A percentile compares a stretch with the other conserved stretches of the same genome.
Evolutionary conservation across 192 early-diverging fungal genomes (phyloP).

Genomic region (Mortierella alpina): DNA sequence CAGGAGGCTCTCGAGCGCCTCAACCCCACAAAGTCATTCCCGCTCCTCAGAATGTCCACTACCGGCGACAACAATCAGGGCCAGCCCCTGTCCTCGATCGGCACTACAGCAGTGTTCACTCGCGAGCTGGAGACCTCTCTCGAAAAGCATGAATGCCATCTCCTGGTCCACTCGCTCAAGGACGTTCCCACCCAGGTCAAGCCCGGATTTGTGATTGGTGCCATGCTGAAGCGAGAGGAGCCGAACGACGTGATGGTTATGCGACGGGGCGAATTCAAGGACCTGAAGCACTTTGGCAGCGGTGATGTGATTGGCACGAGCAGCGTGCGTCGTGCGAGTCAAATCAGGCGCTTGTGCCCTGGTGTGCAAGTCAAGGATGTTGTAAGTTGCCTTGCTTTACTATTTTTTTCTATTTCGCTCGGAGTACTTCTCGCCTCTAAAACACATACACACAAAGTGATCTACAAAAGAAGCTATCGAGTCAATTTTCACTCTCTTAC

Average conservation of each 20-base stretch:
- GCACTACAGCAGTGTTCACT: slow-evolving; percentile 90
- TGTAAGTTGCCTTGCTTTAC: slow-evolving; percentile 54
- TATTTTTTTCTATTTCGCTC: slow-evolving; percentile 1
- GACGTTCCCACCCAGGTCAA: slow-evolving; percentile 92
- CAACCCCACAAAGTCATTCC: slow-evolving; percentile 59
- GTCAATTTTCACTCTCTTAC: background rate
- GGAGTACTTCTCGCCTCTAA: background rate
- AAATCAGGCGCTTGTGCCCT: slow-evolving; percentile 84
- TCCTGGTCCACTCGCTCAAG: slow-evolving; percentile 95
- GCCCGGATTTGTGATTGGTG: slow-evolving; percentile 82
- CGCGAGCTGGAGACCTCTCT: slow-evolving; percentile 91
- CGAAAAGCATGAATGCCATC: slow-evolving; percentile 70
- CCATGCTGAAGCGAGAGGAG: slow-evolving; percentile 89
- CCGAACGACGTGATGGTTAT: slow-evolving; percentile 90
- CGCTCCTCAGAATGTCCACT: slow-evolving; percentile 73
- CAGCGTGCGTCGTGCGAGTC: slow-evolving; percentile 88
- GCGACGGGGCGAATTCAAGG: slow-evolving; percentile 52
- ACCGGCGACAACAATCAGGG: slow-evolving; percentile 86
- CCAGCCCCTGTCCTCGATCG: slow-evolving; percentile 88
- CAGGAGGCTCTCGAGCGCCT: slow-evolving; percentile 60
- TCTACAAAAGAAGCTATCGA: no score
- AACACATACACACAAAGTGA: no score
- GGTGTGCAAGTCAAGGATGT: slow-evolving; percentile 81
- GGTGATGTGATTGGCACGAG: slow-evolving; percentile 90
- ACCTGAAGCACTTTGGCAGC: slow-evolving; percentile 71